Percentiles rank a stretch among this genome's conserved stretches.
These are phyloP conservation scores for Pseudogymnoascus sp. DNA, from an alignment of 2,329 filamentous ascomycete genomes.

Conservation along the genomic window DNA sequence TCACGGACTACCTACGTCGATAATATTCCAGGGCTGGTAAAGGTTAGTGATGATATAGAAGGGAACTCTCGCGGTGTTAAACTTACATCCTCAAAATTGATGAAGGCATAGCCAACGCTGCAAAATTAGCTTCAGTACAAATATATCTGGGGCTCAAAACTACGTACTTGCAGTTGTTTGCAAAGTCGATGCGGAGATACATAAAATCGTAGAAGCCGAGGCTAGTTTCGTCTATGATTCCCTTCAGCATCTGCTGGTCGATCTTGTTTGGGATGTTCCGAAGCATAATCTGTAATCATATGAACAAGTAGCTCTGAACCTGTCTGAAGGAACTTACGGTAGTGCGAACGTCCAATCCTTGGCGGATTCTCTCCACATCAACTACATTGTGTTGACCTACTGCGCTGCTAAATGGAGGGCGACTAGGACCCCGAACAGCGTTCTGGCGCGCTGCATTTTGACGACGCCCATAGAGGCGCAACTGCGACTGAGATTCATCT, in stretches of 20 bases:
- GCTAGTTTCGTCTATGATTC: conserved; percentile 69
- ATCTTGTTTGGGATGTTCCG: conserved; percentile 93
- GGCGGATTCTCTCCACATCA: conserved; percentile 51
- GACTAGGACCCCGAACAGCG: conserved; percentile 38
- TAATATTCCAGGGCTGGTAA: conserved; percentile 61
- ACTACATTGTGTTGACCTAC: conserved; percentile 54
- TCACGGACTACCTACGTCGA: conserved; percentile 49
- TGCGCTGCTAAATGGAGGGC: conserved; percentile 38
- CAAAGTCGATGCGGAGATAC: conserved; percentile 86
- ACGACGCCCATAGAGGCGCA: conserved; percentile 18
- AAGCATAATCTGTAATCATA: conserved; percentile 66
- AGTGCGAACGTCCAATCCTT: conserved; percentile 66
- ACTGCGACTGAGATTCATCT: neutral
- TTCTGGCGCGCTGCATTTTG: conserved; percentile 43
- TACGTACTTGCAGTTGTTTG: conserved; percentile 73
- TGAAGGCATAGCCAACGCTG: conserved; percentile 93
- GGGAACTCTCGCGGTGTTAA: neutral
- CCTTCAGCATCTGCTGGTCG: conserved; percentile 68
- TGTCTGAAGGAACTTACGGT: conserved; percentile 46
- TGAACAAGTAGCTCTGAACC: conserved; percentile 13
- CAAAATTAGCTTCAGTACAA: conserved; percentile 28
- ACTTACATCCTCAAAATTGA: conserved; percentile 81
- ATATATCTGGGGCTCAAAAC: neutral
- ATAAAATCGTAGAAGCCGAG: conserved; percentile 87
- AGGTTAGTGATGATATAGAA: conserved; percentile 31